Percentiles rank a stretch among this genome's conserved stretches.
Evolutionary conservation across 768 basidiomycete genomes (phyloP).

Genomic region (Mrakia frigida): DNA sequence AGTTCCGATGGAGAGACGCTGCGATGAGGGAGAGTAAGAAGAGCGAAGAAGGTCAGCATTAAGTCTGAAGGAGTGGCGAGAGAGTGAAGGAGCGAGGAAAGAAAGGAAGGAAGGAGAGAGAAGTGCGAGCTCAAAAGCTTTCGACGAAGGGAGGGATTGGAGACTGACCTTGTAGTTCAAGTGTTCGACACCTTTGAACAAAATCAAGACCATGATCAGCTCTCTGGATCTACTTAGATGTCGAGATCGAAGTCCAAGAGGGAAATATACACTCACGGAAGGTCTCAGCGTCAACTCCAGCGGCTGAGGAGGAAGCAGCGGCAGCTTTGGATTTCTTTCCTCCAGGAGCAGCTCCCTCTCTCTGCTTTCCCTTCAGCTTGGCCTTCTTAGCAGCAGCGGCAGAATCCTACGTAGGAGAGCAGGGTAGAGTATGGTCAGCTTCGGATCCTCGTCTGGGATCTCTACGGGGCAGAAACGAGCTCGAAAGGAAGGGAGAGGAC

Average conservation of each 20-base stretch:
- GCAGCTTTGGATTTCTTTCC: constrained; percentile 43
- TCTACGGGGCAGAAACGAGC: not conserved
- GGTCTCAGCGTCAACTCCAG: constrained; percentile 47
- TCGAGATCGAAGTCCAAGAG: not conserved
- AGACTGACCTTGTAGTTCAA: constrained; percentile 81
- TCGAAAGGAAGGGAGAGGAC: not conserved
- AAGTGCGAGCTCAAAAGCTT: constrained; percentile 1
- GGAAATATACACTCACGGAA: constrained; percentile 46
- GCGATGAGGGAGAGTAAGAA: not conserved
- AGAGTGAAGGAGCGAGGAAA: no score
- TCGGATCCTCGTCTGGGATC: not conserved
- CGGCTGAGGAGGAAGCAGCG: constrained; percentile 35
- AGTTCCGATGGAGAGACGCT: constrained; percentile 78
- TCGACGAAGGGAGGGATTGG: not conserved
- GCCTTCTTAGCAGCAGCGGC: constrained; percentile 16
- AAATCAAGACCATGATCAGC: not conserved
- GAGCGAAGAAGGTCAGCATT: constrained; percentile 26
- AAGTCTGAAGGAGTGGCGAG: not conserved
- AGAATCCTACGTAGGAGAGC: not conserved
- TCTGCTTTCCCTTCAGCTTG: constrained; percentile 29
- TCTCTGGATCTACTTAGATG: no score
- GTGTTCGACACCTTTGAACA: constrained; percentile 62
- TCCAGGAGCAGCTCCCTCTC: constrained; percentile 35
- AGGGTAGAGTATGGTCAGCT: not conserved
- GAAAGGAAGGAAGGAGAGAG: not conserved